phyloP scores from a whole-genome alignment of 371 early-diverging fungal species.

The Zopfochytrium polystomum region DNA sequence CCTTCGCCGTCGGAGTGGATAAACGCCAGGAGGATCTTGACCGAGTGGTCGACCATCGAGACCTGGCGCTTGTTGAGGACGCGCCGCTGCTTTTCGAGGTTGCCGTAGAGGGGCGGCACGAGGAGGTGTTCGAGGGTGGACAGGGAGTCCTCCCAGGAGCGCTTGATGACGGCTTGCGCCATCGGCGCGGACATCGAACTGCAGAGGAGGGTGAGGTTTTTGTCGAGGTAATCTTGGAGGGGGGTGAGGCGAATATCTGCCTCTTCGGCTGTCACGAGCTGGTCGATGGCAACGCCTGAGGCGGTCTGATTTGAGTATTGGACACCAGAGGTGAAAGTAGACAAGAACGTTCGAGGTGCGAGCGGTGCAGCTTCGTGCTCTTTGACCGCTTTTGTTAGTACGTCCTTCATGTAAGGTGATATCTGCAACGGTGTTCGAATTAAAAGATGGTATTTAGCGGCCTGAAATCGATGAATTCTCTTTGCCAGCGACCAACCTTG shows the following conservation, averaged over 20 bases:
- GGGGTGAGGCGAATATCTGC: conserved; percentile 36
- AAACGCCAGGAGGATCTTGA: conserved; percentile 72
- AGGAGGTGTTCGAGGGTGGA: conserved; percentile 66
- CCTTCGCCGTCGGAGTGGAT: conserved; percentile 77
- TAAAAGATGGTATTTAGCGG: too few species aligned
- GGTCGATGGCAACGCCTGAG: conserved; percentile 35
- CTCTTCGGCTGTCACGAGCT: conserved; percentile 30
- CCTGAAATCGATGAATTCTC: too few species aligned
- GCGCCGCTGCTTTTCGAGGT: conserved; percentile 66
- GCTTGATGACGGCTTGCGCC: conserved; percentile 73
- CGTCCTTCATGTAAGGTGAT: conserved; percentile 38
- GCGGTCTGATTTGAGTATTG: conserved; percentile 44
- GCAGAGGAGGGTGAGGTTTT: conserved; percentile 74
- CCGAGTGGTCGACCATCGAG: conserved; percentile 29
- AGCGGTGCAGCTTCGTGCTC: conserved; percentile 48
- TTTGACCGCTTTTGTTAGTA: conserved; percentile 44
- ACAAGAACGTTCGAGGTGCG: conserved; percentile 37
- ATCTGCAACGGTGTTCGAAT: too few species aligned
- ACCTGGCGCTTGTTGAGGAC: conserved; percentile 44
- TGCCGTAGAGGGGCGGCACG: conserved; percentile 78
- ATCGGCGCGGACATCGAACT: conserved; percentile 72
- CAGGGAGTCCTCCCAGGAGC: conserved; percentile 83
- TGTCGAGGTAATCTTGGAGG: conserved; percentile 79
- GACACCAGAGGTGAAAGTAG: conserved; percentile 31
- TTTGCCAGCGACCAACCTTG: too few species aligned